These are phyloP conservation scores for Thelonectria discophora DNA, from an alignment of 2,329 filamentous ascomycete genomes.

Conservation along the genomic window DNA sequence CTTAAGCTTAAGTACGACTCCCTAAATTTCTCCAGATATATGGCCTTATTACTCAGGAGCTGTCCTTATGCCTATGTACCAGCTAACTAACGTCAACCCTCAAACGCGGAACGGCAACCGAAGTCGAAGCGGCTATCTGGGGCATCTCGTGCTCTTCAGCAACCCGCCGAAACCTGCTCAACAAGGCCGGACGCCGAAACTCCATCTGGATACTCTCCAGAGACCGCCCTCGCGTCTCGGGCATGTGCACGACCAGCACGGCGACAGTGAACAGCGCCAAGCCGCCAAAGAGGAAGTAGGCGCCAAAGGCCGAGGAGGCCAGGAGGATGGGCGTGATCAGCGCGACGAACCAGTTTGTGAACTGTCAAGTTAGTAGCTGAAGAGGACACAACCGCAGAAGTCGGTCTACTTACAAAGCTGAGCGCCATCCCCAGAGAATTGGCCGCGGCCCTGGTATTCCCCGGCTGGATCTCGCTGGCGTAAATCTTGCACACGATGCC, in stretches of 20 bases:
- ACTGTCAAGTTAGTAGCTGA: slow-evolving; percentile 31
- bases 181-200: neutral
- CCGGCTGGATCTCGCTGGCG: slow-evolving; percentile 65
- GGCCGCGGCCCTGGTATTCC: slow-evolving; percentile 62
- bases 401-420: neutral
- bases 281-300: slow-evolving; percentile 54
- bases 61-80: too few species aligned
- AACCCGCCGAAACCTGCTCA: neutral
- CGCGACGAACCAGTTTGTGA: slow-evolving; percentile 59
- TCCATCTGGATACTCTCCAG: neutral
- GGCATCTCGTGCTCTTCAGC: neutral
- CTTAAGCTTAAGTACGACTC: too few species aligned
- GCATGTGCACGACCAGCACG: slow-evolving; percentile 48
- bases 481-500: slow-evolving; percentile 65
- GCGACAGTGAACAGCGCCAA: slow-evolving; percentile 47
- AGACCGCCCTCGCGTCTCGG: slow-evolving; percentile 48
- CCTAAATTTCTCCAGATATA: too few species aligned
- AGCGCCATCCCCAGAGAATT: slow-evolving; percentile 58
- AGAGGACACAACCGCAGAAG: too few species aligned
- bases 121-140: neutral
- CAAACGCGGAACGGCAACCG: neutral
- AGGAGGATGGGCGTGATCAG: slow-evolving; percentile 52
- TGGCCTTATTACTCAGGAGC: too few species aligned
- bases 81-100: neutral
- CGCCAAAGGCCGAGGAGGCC: slow-evolving; percentile 47